Evolutionary conservation across 495 filamentous ascomycete genomes (phyloP), one percentile per base, ranked within the genome.

Genomic region (Geoglossum glabrum): DNA sequence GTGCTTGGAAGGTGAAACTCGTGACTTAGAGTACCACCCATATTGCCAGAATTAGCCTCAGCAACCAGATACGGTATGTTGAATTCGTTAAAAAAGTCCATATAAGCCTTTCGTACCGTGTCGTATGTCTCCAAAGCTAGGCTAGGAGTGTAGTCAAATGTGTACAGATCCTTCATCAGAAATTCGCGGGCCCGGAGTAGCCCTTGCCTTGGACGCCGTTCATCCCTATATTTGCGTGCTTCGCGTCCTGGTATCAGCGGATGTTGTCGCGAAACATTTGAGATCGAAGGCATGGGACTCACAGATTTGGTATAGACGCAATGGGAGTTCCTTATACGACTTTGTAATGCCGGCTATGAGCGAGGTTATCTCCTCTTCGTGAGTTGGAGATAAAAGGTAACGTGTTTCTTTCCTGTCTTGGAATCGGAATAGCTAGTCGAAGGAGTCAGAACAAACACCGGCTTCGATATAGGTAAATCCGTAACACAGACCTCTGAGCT

Each of bases 111-210:
- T 38, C 81, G 75, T 4, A 94, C 89, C 21, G 76, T 67, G 5
- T 78, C 62, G 62, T 98, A 98, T 1, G 92, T 95, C 47, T 79
- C 71, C 1, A 87, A 68, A 0, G 92, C 92, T 6, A 77, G 68
- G 25, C 78, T 64, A 1, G 75, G 64, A 38, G 70, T 83, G 57
- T 73, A 71, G 68, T 98, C 92, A 63, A 98, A 98, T 0, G 93
- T 97, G 65, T 98, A 98, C 0, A 98, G 78, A 68, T 98, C 92
- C 70, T 98, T 98, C 92, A 98, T 98, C 57, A 87, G 69, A 63
- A 98, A 98, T 63, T 98, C 92, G 60, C 86, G 81, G 0, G 87
- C 84, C n/a, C 92, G 81, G 11, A 98, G 75, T 1, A 97, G 74
- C 13, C 92, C 93, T 62, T 94, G 85, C 36, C 92, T 75, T 7